phyloP scores from a whole-genome alignment of 257 asterid species.

The Jaltomata sinuosa region DNA sequence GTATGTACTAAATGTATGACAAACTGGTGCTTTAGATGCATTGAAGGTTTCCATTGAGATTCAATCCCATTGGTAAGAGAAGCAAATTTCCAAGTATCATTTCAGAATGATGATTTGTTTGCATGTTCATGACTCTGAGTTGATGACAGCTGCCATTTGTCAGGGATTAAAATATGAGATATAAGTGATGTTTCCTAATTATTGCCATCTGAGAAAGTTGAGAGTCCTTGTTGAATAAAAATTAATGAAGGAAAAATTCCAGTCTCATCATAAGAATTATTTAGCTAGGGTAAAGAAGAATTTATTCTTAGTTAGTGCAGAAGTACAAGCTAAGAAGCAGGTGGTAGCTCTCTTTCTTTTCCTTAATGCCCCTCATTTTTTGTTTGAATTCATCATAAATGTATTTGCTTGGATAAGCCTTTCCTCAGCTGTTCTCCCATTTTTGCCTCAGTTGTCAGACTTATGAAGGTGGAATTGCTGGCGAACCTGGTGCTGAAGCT shows the following conservation, averaged over 20 bases:
- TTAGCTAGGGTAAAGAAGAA: not conserved
- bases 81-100: not conserved
- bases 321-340: not conserved
- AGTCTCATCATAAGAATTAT: not conserved
- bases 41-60: not conserved
- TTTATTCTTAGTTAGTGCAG: not conserved
- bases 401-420: not conserved
- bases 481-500: slow-evolving; percentile 98
- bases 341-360: not conserved
- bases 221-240: not conserved
- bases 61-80: not conserved
- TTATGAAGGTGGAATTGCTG: slow-evolving; percentile 96
- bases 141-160: not conserved
- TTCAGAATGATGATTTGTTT: not conserved
- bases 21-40: not conserved
- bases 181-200: not conserved
- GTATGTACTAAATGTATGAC: not conserved
- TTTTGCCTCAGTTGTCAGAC: slow-evolving; percentile 72
- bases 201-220: not conserved
- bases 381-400: not conserved
- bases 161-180: not conserved
- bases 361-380: not conserved
- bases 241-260: not conserved
- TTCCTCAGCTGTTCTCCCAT: not conserved
- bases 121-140: not conserved